Conservation (phyloP, 495 filamentous ascomycete genomes). For the Margaritispora aquatica region DNA sequence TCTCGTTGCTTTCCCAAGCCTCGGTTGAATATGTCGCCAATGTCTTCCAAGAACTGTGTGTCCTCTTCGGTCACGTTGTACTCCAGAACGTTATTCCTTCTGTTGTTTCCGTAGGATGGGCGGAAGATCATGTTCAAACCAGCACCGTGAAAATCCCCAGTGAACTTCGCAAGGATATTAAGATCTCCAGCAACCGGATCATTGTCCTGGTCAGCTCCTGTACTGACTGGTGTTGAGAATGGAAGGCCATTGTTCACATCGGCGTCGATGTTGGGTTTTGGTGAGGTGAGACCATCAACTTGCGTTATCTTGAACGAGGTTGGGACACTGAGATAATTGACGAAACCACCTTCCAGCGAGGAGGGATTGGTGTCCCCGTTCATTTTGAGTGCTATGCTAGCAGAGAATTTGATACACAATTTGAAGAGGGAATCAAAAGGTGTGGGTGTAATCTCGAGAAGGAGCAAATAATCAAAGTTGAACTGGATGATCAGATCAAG, state of each 20-base stretch:
- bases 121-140: constrained; percentile 12
- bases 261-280: constrained; percentile 3
- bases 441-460: constrained; percentile 1
- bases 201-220: neutral
- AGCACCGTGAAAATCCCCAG: constrained; percentile 2
- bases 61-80: constrained; percentile 9
- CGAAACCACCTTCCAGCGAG: constrained; percentile 1
- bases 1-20: constrained; percentile 7
- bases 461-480: constrained; percentile 1
- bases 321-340: constrained; percentile 1
- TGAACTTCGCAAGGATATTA: constrained; percentile 5
- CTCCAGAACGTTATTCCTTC: constrained; percentile 7
- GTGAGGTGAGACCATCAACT: constrained; percentile 10
- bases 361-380: constrained; percentile 3
- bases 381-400: constrained; percentile 5
- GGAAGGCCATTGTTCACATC: constrained; percentile 1
- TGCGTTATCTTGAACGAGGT: constrained; percentile 5
- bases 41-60: constrained; percentile 5
- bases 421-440: neutral
- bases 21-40: constrained; percentile 3
- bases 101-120: constrained; percentile 1
- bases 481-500: neutral
- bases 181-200: constrained; percentile 1
- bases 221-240: neutral
- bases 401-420: constrained; percentile 3